These are phyloP conservation scores for Carnegiea gigantea DNA, from an alignment of 179 eudicot species.

Conservation along the genomic window DNA sequence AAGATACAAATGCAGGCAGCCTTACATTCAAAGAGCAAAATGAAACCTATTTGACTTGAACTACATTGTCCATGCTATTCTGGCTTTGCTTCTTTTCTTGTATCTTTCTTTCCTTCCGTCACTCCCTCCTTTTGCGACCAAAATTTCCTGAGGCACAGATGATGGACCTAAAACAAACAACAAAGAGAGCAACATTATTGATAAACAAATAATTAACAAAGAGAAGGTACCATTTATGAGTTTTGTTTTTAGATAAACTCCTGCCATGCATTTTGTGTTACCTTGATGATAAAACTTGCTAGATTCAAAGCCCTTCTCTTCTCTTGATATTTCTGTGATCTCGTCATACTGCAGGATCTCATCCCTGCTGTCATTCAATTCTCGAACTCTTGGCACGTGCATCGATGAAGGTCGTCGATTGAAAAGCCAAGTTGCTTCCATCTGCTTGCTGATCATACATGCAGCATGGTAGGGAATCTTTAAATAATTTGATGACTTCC, in stretches of 20 bases:
- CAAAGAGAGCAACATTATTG: not conserved
- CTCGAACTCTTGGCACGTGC: not conserved
- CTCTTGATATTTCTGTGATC: not conserved
- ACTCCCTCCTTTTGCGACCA: slow-evolving; percentile 5
- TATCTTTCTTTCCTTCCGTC: slow-evolving; percentile 6
- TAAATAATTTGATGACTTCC: slow-evolving; percentile 14
- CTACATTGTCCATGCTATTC: slow-evolving; percentile 3
- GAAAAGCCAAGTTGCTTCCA: slow-evolving; percentile 55
- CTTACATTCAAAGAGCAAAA: too few relatives aligned
- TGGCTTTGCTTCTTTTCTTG: slow-evolving; percentile 11
- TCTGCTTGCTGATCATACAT: slow-evolving; percentile 54
- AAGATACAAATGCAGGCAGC: too few relatives aligned
- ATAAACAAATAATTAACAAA: not conserved
- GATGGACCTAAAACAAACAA: not conserved
- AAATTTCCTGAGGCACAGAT: not conserved
- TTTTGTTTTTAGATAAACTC: not conserved
- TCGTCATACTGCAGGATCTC: slow-evolving; percentile 6
- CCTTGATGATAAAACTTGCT: slow-evolving; percentile 3
- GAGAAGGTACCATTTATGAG: not conserved
- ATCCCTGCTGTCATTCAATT: not conserved
- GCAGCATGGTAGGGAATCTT: slow-evolving; percentile 47
- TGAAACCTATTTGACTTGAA: not conserved
- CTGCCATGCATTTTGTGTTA: not conserved
- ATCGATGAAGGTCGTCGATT: not conserved
- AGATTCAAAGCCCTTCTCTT: not conserved